These are phyloP conservation scores for Trapa bicornis DNA, from an alignment of 345 rosid species.

Conservation along the genomic window DNA sequence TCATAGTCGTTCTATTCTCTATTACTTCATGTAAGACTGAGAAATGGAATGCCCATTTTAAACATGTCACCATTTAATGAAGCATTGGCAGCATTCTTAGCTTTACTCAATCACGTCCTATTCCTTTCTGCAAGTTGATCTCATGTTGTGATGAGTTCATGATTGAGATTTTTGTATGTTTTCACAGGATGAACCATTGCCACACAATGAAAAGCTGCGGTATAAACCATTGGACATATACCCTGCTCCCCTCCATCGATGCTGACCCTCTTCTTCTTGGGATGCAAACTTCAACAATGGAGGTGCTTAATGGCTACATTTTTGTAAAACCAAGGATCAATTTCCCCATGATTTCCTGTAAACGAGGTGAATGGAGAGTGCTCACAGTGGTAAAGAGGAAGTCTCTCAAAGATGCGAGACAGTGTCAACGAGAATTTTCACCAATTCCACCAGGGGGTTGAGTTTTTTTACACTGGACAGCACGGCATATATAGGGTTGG, in stretches of 20 bases:
- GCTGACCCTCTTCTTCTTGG: conserved; percentile 14
- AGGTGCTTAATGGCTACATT: not conserved
- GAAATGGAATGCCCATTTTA: not conserved
- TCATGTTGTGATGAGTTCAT: not conserved
- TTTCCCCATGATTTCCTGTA: not conserved
- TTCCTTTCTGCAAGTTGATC: too few relatives aligned
- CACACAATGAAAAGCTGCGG: conserved; percentile 47
- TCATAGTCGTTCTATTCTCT: not conserved
- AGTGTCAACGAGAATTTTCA: not conserved
- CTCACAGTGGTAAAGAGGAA: not conserved
- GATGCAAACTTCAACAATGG: not conserved
- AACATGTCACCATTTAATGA: not conserved
- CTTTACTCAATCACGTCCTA: too few relatives aligned
- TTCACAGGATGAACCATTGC: conserved; percentile 58
- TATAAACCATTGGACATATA: conserved; percentile 67
- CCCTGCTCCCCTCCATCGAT: conserved; percentile 71
- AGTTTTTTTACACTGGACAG: not conserved
- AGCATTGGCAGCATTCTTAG: too few relatives aligned
- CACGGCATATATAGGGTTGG: too few relatives aligned
- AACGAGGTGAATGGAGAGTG: not conserved
- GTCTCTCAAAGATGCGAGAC: not conserved
- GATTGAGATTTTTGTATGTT: conserved; percentile 7
- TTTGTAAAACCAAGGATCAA: not conserved
- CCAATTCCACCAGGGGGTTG: not conserved
- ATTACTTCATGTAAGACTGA: not conserved